These are phyloP conservation scores for Calocybe indica DNA, from an alignment of 768 basidiomycete genomes.

Conservation along the genomic window DNA sequence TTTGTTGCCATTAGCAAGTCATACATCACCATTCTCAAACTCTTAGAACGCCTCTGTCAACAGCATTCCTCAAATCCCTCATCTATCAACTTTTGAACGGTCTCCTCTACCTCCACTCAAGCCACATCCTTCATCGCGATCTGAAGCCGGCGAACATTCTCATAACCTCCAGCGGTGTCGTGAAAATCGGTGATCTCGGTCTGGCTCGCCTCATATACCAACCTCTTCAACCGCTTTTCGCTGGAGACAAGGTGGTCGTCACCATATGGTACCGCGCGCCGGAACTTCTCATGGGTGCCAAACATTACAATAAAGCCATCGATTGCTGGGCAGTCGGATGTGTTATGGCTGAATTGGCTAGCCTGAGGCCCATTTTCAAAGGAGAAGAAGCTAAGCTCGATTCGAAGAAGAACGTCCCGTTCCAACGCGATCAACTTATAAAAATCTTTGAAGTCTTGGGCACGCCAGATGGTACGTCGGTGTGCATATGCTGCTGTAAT, in stretches of 20 bases:
- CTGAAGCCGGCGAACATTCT: slow-evolving; percentile 99
- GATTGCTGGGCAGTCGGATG: slow-evolving; percentile 99
- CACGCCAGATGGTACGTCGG: slow-evolving; percentile 67
- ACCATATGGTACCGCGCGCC: slow-evolving; percentile 99
- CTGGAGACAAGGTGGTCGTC: slow-evolving; percentile 97
- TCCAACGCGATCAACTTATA: slow-evolving; percentile 90
- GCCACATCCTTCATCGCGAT: slow-evolving; percentile 94
- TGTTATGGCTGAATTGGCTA: slow-evolving; percentile 93
- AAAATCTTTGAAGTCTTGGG: slow-evolving; percentile 97
- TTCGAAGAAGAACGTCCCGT: slow-evolving; percentile 94
- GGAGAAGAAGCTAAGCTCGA: slow-evolving; percentile 98
- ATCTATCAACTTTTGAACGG: slow-evolving; percentile 94
- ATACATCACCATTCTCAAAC: slow-evolving; percentile 97
- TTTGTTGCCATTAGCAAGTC: slow-evolving; percentile 64
- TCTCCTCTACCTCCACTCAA: slow-evolving; percentile 89
- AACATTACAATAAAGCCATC: slow-evolving; percentile 95
- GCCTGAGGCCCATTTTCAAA: slow-evolving; percentile 94
- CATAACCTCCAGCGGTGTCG: slow-evolving; percentile 79
- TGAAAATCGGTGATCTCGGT: slow-evolving; percentile 98
- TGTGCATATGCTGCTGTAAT: not conserved
- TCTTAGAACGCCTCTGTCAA: slow-evolving; percentile 68
- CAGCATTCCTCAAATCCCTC: slow-evolving; percentile 84
- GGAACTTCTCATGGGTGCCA: slow-evolving; percentile 91
- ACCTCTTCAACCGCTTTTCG: slow-evolving; percentile 86
- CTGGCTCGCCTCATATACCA: slow-evolving; percentile 88